Evolutionary conservation across 164 flowering plant species (phyloP).

Genomic region (Liriodendron chinense): DNA sequence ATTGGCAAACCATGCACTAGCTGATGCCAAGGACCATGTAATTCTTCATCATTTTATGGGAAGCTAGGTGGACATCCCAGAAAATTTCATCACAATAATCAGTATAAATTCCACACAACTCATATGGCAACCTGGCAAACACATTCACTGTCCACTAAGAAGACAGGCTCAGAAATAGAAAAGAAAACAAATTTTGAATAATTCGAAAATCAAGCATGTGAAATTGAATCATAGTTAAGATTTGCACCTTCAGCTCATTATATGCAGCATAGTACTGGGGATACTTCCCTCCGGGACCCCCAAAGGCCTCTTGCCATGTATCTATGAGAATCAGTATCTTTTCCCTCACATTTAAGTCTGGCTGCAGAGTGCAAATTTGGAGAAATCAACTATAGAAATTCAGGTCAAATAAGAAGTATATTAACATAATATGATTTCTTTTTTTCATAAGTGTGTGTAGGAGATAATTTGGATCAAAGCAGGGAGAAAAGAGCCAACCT

Average conservation of each 20-base stretch:
- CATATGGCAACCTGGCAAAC: no score
- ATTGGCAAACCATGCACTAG: not conserved
- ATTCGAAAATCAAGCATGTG: not conserved
- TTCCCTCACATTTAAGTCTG: constrained; percentile 87
- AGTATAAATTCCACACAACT: no score
- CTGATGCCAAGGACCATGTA: not conserved
- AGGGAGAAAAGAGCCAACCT: constrained; percentile 36
- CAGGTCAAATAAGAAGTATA: not conserved
- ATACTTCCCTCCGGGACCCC: constrained; percentile 72
- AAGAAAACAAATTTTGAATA: not conserved
- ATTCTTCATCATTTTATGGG: no score
- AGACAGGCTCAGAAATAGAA: not conserved
- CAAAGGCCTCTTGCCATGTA: constrained; percentile 97
- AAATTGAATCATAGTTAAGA: not conserved
- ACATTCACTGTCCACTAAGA: no score
- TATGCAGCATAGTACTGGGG: constrained; percentile 89
- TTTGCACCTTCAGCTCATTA: constrained; percentile 66
- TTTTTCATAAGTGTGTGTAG: not conserved
- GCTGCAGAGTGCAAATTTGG: constrained; percentile 45
- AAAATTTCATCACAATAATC: no score
- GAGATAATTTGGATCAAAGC: not conserved
- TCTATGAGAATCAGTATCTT: constrained; percentile 80
- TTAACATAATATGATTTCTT: not conserved
- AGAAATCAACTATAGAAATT: not conserved
- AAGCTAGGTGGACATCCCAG: no score